Percentiles rank a stretch among this genome's conserved stretches.
These are phyloP conservation scores for Dendrostoma leiphaemia DNA, from an alignment of 2,329 filamentous ascomycete species.

Conservation along the genomic window DNA sequence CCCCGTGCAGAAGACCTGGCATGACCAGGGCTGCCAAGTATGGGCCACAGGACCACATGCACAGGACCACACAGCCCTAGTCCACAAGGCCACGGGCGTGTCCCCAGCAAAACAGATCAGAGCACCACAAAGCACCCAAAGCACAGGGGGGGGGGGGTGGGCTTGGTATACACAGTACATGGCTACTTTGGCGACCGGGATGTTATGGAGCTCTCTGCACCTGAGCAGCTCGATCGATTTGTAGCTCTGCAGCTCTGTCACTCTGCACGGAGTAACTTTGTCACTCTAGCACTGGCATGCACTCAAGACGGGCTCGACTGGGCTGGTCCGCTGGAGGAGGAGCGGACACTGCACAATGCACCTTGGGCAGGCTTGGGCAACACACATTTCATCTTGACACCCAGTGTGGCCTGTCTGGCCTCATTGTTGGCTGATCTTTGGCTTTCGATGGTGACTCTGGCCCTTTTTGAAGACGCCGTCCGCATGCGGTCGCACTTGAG, in stretches of 20 bases:
- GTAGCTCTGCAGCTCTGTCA: background rate
- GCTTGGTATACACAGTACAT: no score
- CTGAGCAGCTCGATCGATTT: no score
- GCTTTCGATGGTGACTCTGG: background rate
- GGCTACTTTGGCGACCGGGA: no score
- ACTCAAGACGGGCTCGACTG: no score
- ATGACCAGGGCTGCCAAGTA: no score
- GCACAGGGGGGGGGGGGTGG: no score
- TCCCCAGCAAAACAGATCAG: no score
- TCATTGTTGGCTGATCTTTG: background rate
- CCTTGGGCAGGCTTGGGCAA: no score
- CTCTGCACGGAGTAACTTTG: no score
- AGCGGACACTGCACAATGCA: no score
- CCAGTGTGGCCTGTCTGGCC: background rate
- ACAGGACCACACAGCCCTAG: background rate
- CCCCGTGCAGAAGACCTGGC: background rate
- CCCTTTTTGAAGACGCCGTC: background rate
- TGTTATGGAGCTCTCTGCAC: background rate
- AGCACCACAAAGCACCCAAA: background rate
- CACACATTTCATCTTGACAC: background rate
- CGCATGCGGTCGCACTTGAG: background rate
- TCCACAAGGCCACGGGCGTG: constrained; percentile 1
- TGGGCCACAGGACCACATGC: background rate
- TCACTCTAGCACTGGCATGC: no score
- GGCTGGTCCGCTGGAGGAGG: no score